Evolutionary conservation across 176 grass and related monocot species (phyloP).

Genomic region (Oryza glaberrima): DNA sequence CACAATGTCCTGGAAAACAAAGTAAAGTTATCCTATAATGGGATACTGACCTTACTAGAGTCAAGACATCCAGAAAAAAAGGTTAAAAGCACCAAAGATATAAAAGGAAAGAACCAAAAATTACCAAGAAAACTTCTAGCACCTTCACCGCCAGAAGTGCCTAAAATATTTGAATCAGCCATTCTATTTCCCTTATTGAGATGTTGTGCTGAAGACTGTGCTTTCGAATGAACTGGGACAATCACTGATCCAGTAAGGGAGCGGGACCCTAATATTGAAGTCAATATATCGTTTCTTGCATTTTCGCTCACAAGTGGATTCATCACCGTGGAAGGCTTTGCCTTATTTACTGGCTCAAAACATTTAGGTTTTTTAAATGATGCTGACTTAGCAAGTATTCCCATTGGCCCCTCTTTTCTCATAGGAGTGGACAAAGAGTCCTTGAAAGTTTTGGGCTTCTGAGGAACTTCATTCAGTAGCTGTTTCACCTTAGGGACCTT

Average conservation of each 20-base stretch:
- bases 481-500: conserved; percentile 96
- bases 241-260: conserved; percentile 39
- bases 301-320: conserved; percentile 46
- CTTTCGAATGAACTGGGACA: conserved; percentile 53
- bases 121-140: conserved; percentile 54
- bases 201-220: conserved; percentile 43
- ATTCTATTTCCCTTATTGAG: conserved; percentile 45
- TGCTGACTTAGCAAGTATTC: conserved; percentile 59
- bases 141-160: conserved; percentile 46
- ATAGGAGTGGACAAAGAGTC: conserved; percentile 51
- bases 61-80: background rate
- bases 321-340: conserved; percentile 43
- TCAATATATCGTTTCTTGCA: conserved; percentile 50
- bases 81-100: background rate
- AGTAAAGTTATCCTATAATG: conserved; percentile 37
- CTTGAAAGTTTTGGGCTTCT: conserved; percentile 60
- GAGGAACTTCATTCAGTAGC: conserved; percentile 65
- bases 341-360: conserved; percentile 49
- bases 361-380: conserved; percentile 72
- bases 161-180: conserved; percentile 39
- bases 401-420: conserved; percentile 56
- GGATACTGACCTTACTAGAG: conserved; percentile 4
- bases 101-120: background rate
- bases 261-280: conserved; percentile 60
- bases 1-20: conserved; percentile 44